A percentile compares a stretch with the other conserved stretches of the same genome.
These are phyloP conservation scores for Diaporthe citri DNA, from an alignment of 2,329 filamentous ascomycete genomes.

Conservation along the genomic window DNA sequence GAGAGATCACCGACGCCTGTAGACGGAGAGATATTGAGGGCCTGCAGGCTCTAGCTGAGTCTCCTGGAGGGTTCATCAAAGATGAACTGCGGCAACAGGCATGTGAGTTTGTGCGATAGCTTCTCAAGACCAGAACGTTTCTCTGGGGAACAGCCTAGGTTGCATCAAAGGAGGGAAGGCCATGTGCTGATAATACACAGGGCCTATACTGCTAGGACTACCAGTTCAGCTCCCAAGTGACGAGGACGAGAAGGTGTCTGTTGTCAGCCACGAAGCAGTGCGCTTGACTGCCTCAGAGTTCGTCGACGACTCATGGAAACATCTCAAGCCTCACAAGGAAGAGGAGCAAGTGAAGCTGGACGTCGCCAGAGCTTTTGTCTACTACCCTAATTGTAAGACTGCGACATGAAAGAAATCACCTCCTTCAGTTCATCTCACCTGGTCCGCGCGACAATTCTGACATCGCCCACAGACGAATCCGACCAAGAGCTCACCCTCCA, in stretches of 20 bases:
- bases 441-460: neutral
- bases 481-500: constrained; percentile 76
- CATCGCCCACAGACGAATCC: constrained; percentile 68
- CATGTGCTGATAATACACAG: constrained; percentile 53
- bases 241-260: constrained; percentile 41
- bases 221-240: constrained; percentile 43
- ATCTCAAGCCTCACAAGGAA: constrained; percentile 82
- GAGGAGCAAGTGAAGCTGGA: constrained; percentile 94
- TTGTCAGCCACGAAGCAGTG: constrained; percentile 41
- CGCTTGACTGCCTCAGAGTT: constrained; percentile 24
- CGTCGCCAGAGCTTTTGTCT: constrained; percentile 96
- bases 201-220: constrained; percentile 71
- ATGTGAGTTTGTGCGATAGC: constrained; percentile 72
- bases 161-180: neutral
- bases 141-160: neutral
- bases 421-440: neutral
- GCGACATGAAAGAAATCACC: constrained; percentile 43
- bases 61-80: constrained; percentile 74
- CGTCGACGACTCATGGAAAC: constrained; percentile 61
- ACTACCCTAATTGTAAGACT: constrained; percentile 84
- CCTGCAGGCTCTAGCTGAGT: constrained; percentile 70
- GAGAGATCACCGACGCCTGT: constrained; percentile 72
- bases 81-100: constrained; percentile 78
- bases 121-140: constrained; percentile 6
- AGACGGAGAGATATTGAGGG: constrained; percentile 65